A percentile compares a stretch with the other conserved stretches of the same genome.
Evolutionary conservation across 495 filamentous ascomycete genomes (phyloP).

Genomic region (Hypoxylon rickii): DNA sequence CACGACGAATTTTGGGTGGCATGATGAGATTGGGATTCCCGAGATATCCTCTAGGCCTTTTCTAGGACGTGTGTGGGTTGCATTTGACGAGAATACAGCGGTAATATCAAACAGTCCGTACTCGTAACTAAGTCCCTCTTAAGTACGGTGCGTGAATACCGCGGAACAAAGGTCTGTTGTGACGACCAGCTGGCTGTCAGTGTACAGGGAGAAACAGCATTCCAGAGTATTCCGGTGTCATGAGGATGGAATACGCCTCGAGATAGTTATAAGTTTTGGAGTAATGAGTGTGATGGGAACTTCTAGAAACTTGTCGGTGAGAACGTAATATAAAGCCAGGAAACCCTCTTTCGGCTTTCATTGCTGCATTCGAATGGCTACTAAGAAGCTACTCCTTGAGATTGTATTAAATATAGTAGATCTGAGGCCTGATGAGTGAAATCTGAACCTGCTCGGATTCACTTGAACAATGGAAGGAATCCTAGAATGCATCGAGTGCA

Average conservation of each 20-base stretch:
- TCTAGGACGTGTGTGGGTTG: too few relatives aligned
- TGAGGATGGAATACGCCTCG: background rate
- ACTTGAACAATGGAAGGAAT: conserved; percentile 5
- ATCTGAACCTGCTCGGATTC: too few relatives aligned
- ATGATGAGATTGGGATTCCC: too few relatives aligned
- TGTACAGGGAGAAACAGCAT: background rate
- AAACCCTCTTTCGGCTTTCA: background rate
- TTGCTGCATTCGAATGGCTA: too few relatives aligned
- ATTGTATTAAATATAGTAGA: too few relatives aligned
- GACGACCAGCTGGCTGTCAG: background rate
- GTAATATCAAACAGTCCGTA: too few relatives aligned
- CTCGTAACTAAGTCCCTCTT: too few relatives aligned
- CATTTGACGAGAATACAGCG: too few relatives aligned
- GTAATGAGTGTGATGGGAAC: background rate
- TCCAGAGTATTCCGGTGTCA: conserved; percentile 12
- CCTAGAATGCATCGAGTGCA: conserved; percentile 3
- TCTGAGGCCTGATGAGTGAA: conserved; percentile 5
- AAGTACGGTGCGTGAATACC: too few relatives aligned
- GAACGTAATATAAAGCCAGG: background rate
- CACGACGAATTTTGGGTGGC: conserved; percentile 1
- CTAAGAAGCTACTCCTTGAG: too few relatives aligned
- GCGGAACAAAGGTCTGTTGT: conserved; percentile 2
- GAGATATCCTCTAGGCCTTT: background rate
- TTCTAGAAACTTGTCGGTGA: background rate
- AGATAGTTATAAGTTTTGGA: background rate